Base-by-base conservation (phyloP, 306 rosid genomes). In the Vicia faba region DNA sequence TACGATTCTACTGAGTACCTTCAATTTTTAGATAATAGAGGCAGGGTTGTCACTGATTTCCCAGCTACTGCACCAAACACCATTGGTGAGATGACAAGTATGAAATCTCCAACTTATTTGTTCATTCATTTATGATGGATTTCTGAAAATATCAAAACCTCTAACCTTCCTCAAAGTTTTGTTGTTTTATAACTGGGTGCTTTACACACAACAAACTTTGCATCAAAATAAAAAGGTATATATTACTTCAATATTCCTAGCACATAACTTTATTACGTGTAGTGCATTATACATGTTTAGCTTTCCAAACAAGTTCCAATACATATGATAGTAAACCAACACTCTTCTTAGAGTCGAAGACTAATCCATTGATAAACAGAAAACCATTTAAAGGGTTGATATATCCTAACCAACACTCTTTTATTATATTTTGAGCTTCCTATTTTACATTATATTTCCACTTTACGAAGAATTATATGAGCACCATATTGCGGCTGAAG, bases 1-100 rank as follows among this genome's bases (percentile, higher is more conserved):
- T 86, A 76, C 58, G 96, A 92, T 55, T 85, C 98, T 44, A 44
- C 75, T 9, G 98, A 92, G 82, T 89, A 87, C 81, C 63, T 83
- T 49, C 89, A 89, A 48, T 89, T 81, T 51, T 14, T 87, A 12
- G 93, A 87, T 68, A 82, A 78, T 2, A 78, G 85, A 43, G 75
- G 70, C 31, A 58, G 87, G 36, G 96, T 89, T 65, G 69, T 84
- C 25, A 79, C 98, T 1, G 98, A 92, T 75, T 92, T 86, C 81
- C 70, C 88, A 68, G 16, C 76, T 16, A 80, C 98, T 57, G 89
- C 98, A 56, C 55, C 86, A 28, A 82, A 82, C 75, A 89, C 91
- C 73, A 78, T 92, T 2, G 85, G 98, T 87, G 71, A 82, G 92
- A 72, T 40, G 36, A 54, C 62, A 64, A 56, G 48, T 31, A 28